These are phyloP conservation scores for Xylaria curta DNA, from an alignment of 495 filamentous ascomycete genomes.

Conservation along the genomic window DNA sequence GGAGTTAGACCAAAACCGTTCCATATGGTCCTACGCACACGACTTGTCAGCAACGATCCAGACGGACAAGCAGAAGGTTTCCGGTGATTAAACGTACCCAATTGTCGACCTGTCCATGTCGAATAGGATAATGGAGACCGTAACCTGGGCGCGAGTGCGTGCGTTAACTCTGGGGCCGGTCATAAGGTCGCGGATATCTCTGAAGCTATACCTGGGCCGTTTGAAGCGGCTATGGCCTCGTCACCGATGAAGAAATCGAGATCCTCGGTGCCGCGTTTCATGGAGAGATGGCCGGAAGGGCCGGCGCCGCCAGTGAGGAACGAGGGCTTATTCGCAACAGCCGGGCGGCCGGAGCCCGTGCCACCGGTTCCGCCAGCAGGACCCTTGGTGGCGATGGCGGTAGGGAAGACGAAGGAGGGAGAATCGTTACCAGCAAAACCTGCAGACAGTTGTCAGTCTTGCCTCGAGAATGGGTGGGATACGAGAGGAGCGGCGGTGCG, in stretches of 20 bases:
- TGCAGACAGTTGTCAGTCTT: constrained; percentile 47
- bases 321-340: constrained; percentile 91
- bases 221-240: constrained; percentile 84
- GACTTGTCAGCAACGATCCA: constrained; percentile 33
- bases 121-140: constrained; percentile 94
- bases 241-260: constrained; percentile 99
- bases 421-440: constrained; percentile 99
- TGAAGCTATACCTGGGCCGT: constrained; percentile 71
- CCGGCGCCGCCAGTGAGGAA: constrained; percentile 94
- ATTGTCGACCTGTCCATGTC: constrained; percentile 97
- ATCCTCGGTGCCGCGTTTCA: constrained; percentile 95
- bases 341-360: constrained; percentile 83
- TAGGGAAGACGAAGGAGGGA: constrained; percentile 98
- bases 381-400: constrained; percentile 95
- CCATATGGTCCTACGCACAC: constrained; percentile 83
- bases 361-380: constrained; percentile 69
- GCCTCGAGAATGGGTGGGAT: constrained; percentile 15
- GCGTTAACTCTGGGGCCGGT: constrained; percentile 33
- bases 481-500: constrained; percentile 19
- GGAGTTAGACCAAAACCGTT: constrained; percentile 99
- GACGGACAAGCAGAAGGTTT: not conserved
- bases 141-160: constrained; percentile 65
- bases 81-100: constrained; percentile 65
- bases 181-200: not conserved
- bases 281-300: constrained; percentile 76